These are phyloP conservation scores for Seiridium cupressi DNA, from an alignment of 2,329 filamentous ascomycete species.

Conservation along the genomic window DNA sequence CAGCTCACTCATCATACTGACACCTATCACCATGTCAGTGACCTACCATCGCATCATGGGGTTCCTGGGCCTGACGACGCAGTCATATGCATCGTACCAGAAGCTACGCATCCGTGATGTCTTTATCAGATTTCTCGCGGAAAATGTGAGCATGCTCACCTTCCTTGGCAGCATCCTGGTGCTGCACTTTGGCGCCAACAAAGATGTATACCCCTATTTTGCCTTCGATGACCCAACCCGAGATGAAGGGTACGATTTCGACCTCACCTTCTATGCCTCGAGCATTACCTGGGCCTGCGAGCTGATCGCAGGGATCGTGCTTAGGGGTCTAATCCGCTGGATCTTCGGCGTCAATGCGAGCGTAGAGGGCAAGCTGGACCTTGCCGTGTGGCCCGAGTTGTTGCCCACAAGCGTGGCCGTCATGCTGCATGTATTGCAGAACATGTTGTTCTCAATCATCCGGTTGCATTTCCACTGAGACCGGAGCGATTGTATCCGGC, in stretches of 20 bases:
- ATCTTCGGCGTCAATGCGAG: slow-evolving; percentile 63
- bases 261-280: slow-evolving; percentile 62
- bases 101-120: slow-evolving; percentile 66
- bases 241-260: slow-evolving; percentile 55
- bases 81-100: slow-evolving; percentile 62
- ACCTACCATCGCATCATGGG: slow-evolving; percentile 55
- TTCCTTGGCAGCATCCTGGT: slow-evolving; percentile 66
- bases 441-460: slow-evolving; percentile 71
- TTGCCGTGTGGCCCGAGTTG: slow-evolving; percentile 66
- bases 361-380: slow-evolving; percentile 61
- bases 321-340: slow-evolving; percentile 55
- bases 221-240: slow-evolving; percentile 53
- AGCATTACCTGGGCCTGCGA: slow-evolving; percentile 67
- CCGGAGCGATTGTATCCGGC: background rate
- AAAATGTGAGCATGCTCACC: slow-evolving; percentile 67
- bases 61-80: slow-evolving; percentile 53
- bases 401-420: slow-evolving; percentile 65
- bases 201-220: slow-evolving; percentile 68
- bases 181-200: slow-evolving; percentile 65
- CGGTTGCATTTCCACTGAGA: slow-evolving; percentile 53
- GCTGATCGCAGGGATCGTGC: slow-evolving; percentile 58
- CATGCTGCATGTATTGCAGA: slow-evolving; percentile 67
- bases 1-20: slow-evolving; percentile 60
- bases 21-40: slow-evolving; percentile 62
- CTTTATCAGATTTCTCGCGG: slow-evolving; percentile 65